phyloP scores from a whole-genome alignment of 1,284 basidiomycete species.

The Ganoderma lingzhi region DNA sequence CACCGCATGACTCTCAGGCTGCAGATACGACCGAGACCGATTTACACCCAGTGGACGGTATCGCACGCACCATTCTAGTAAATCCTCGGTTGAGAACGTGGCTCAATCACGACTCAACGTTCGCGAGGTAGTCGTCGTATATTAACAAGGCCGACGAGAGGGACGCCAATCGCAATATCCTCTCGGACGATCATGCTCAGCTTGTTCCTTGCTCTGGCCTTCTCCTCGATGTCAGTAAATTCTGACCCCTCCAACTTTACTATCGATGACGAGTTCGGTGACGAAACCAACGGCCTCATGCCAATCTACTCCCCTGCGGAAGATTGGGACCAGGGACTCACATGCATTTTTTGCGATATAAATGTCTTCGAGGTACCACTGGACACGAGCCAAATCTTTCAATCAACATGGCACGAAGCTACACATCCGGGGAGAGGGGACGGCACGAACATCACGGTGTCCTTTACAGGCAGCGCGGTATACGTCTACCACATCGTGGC shows the following conservation, averaged over 20 bases:
- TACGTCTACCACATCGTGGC: conserved; percentile 24
- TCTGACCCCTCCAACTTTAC: conserved; percentile 20
- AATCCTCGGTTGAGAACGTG: background rate
- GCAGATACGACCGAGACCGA: background rate
- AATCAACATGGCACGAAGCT: conserved; percentile 26
- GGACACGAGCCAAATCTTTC: conserved; percentile 9
- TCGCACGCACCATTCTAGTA: background rate
- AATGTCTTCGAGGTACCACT: background rate
- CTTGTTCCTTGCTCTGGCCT: background rate
- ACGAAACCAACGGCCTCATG: conserved; percentile 10
- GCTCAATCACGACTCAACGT: background rate
- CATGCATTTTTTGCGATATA: conserved; percentile 16
- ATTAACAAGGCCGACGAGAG: background rate
- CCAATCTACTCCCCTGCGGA: conserved; percentile 17
- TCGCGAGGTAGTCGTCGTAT: background rate
- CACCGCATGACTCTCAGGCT: background rate
- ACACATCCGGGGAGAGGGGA: background rate
- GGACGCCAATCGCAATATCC: background rate
- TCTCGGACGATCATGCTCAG: background rate
- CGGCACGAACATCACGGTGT: conserved; percentile 8
- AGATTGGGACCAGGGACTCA: conserved; percentile 17
- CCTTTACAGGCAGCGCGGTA: conserved; percentile 23
- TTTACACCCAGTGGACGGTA: background rate
- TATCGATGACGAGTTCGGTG: conserved; percentile 27
- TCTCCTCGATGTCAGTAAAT: background rate